Evolutionary conservation across 179 eudicot species (phyloP), one percentile per base, ranked within the genome.

Genomic region (Vitellaria paradoxa): DNA sequence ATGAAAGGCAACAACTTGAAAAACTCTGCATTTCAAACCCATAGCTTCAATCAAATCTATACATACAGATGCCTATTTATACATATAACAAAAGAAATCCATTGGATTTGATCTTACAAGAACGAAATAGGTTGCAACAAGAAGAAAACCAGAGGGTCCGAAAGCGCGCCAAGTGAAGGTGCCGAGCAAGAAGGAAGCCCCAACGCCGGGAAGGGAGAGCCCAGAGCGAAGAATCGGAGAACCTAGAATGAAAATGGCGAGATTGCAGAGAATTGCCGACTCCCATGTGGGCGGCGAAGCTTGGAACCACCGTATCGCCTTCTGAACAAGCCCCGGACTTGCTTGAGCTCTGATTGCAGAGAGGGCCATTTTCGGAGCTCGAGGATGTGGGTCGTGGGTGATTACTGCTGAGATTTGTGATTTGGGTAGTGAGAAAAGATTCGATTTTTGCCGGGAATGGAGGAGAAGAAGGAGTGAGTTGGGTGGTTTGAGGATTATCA

Each of bases 91-190:
- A 7, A 53, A 4, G 14, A 71, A 71, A 71, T 15, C 62, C 8
- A 37, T 13, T 24, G 40, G 45, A 26, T 17, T 56, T 45, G 3
- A 79, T 76, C 92, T 89, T 76, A 94, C 98, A 77, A 93, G 78
- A 65, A 94, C 86, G 76, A 92, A 94, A 65, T 92, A 94, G 18
- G 89, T 74, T 64, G 97, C 97, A 26, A 94, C 97, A 40, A 94
- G 96, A 72, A 94, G 87, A 78, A 94, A 90, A 40, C 92, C 98
- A 72, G 89, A 74, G 45, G 87, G 80, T 5, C 93, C 92, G 82
- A 94, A 93, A 63, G 91, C 91, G 13, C 97, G 91, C 98, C 98
- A 94, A 37, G 96, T 90, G 56, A 94, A 89, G 60, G 87, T 80
- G 9, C 97, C 97, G 82, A 94, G 88, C 90, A 92, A 86, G 83